Evolutionary conservation across 2,329 filamentous ascomycete species (phyloP).

Genomic region (Fusarium sterilihyphosum): DNA sequence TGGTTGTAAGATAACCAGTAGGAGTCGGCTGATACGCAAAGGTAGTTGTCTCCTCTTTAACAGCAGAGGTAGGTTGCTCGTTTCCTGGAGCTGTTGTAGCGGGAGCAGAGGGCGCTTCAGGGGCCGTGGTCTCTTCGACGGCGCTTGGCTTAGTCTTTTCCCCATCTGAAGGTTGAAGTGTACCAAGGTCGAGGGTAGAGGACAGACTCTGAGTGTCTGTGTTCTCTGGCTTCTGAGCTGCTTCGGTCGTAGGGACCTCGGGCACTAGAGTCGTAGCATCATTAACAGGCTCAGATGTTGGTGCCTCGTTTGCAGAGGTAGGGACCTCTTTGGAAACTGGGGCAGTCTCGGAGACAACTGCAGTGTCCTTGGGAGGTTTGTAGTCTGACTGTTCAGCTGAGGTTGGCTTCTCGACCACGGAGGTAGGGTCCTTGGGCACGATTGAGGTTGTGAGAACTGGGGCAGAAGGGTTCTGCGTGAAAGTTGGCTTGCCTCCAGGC

Average conservation of each 20-base stretch:
- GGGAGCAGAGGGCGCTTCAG: constrained; percentile 9
- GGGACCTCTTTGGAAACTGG: neutral
- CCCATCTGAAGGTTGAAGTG: constrained; percentile 28
- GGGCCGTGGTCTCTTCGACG: constrained; percentile 19
- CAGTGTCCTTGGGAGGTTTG: neutral
- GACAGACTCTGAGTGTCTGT: constrained; percentile 4
- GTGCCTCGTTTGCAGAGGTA: neutral
- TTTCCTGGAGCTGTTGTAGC: constrained; percentile 1
- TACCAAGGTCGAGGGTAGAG: constrained; percentile 41
- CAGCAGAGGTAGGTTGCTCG: neutral
- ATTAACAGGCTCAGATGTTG: constrained; percentile 2
- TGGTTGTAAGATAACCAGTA: constrained; percentile 12
- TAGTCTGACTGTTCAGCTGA: constrained; percentile 3
- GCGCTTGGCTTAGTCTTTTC: constrained; percentile 6
- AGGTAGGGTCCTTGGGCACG: constrained; percentile 22
- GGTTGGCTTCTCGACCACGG: neutral
- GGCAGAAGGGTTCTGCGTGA: constrained; percentile 30
- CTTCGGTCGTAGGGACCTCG: constrained; percentile 1
- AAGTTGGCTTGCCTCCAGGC: constrained; percentile 16
- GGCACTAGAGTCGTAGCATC: constrained; percentile 7
- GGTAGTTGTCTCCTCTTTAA: constrained; percentile 3
- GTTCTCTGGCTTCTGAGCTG: constrained; percentile 15
- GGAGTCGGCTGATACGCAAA: constrained; percentile 11
- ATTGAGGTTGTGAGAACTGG: constrained; percentile 34
- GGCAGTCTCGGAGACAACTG: neutral